phyloP scores from a whole-genome alignment of 768 basidiomycete genomes.

The Termitomyces sp. region DNA sequence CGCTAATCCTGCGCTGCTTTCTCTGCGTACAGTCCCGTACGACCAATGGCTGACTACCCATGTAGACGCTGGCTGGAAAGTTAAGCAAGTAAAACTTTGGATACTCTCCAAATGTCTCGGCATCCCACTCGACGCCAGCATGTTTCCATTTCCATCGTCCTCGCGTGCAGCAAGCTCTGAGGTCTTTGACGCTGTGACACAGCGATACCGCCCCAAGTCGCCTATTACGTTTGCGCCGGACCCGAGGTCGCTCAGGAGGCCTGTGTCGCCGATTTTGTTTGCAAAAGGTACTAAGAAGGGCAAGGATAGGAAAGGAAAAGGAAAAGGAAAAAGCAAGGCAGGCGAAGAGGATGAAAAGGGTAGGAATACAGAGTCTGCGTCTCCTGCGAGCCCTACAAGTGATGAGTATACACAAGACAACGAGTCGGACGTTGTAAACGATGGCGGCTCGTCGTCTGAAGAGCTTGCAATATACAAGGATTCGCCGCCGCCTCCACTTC shows the following conservation, averaged over 20 bases:
- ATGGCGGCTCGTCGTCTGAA: slow-evolving; percentile 7
- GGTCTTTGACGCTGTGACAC: neutral
- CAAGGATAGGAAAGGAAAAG: neutral
- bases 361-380: neutral
- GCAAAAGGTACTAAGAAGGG: slow-evolving; percentile 15
- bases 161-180: neutral
- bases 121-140: slow-evolving; percentile 25
- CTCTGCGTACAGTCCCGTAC: slow-evolving; percentile 44
- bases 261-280: slow-evolving; percentile 39
- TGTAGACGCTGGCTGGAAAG: slow-evolving; percentile 52
- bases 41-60: slow-evolving; percentile 80
- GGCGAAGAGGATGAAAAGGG: neutral
- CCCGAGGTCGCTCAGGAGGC: slow-evolving; percentile 23
- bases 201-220: slow-evolving; percentile 41
- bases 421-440: slow-evolving; percentile 20
- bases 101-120: slow-evolving; percentile 51
- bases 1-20: no score
- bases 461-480: neutral
- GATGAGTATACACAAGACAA: slow-evolving; percentile 28
- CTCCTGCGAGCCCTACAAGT: neutral
- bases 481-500: neutral
- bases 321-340: neutral
- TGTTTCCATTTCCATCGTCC: slow-evolving; percentile 11
- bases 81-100: slow-evolving; percentile 58
- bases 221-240: slow-evolving; percentile 66